Percentiles rank a stretch among this genome's conserved stretches.
Conservation (phyloP, 768 basidiomycete species). For the Hysterangium stoloniferum region DNA sequence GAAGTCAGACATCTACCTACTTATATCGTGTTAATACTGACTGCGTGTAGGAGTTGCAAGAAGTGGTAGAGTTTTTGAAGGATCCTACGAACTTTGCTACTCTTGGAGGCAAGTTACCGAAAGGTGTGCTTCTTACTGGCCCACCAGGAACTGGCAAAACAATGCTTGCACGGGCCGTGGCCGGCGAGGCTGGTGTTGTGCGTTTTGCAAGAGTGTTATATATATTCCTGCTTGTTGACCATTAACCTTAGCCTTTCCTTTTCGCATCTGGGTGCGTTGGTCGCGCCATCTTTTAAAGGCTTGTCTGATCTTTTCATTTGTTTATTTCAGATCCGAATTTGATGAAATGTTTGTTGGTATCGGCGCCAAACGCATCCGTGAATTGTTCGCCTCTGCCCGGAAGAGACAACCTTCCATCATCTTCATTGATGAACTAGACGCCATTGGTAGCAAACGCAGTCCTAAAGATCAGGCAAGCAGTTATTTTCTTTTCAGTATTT, state of each 20-base stretch:
- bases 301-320: not conserved
- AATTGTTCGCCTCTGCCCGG: constrained; percentile 88
- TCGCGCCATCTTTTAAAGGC: constrained; percentile 4
- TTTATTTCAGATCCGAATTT: constrained; percentile 65
- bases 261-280: constrained; percentile 78
- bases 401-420: constrained; percentile 96
- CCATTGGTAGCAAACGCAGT: constrained; percentile 84
- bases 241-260: constrained; percentile 59
- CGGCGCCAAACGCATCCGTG: constrained; percentile 91
- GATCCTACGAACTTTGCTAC: constrained; percentile 86
- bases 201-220: not conserved
- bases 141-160: constrained; percentile 97
- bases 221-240: not conserved
- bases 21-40: not conserved
- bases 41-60: constrained; percentile 69
- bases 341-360: constrained; percentile 98
- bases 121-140: constrained; percentile 88
- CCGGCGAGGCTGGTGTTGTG: constrained; percentile 90
- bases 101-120: constrained; percentile 89
- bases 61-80: constrained; percentile 91
- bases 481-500: constrained; percentile 19
- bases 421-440: constrained; percentile 96
- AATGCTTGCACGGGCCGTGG: constrained; percentile 92
- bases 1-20: constrained; percentile 42
- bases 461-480: constrained; percentile 54